Conservation (phyloP, 257 asterid genomes). For the Ocimum tenuiflorum region DNA sequence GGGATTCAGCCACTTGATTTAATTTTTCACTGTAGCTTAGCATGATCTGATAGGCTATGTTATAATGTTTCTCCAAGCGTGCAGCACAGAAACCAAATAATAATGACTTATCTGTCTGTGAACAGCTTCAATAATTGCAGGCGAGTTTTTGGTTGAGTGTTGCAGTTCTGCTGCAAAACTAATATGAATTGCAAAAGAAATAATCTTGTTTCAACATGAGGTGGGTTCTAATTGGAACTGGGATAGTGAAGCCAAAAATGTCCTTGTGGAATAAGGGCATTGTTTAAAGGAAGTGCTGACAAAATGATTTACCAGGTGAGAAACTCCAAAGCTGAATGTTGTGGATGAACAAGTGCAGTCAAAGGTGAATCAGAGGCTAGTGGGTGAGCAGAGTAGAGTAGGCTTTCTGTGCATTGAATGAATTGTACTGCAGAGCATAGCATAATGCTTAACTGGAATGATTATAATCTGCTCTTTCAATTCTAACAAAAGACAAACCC, state of each 20-base stretch:
- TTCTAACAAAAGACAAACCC: slow-evolving; percentile 30
- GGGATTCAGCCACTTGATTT: background rate
- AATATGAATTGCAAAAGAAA: no score
- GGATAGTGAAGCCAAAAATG: slow-evolving; percentile 15
- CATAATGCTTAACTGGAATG: slow-evolving; percentile 4
- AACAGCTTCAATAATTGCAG: slow-evolving; percentile 14
- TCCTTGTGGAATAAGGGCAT: slow-evolving; percentile 14
- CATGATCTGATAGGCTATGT: background rate
- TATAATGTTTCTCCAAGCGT: background rate
- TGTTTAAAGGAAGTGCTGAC: slow-evolving; percentile 19
- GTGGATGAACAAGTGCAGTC: slow-evolving; percentile 23
- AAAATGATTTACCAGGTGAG: background rate
- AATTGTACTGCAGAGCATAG: slow-evolving; percentile 12
- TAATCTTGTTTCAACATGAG: no score
- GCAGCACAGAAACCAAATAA: background rate
- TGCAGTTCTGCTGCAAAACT: slow-evolving; percentile 19
- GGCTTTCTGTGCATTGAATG: slow-evolving; percentile 24
- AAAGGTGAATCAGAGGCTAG: slow-evolving; percentile 17
- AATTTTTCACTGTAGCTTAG: background rate
- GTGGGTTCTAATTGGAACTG: no score
- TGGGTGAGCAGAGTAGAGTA: slow-evolving; percentile 5
- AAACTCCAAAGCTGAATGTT: slow-evolving; percentile 16
- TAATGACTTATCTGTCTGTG: background rate
- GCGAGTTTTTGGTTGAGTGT: slow-evolving; percentile 20
- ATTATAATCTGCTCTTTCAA: slow-evolving; percentile 22